Conservation (phyloP, 140 eudicot species). For the Anethum foeniculum region DNA sequence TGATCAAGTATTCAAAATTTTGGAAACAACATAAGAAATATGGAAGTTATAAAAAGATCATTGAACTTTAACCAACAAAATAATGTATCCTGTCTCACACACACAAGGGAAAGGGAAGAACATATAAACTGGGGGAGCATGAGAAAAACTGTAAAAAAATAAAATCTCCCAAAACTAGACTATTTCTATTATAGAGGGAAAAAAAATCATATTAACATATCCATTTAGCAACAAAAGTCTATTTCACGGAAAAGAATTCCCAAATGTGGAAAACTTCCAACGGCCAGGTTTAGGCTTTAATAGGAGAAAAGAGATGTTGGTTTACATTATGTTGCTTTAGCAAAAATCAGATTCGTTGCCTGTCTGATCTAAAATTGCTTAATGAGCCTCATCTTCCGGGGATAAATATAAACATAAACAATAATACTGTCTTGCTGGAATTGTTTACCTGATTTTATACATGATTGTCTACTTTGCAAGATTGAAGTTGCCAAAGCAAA, state of each 20-base stretch:
- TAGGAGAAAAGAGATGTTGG: too few species aligned
- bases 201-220: not conserved
- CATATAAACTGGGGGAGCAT: not conserved
- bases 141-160: not conserved
- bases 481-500: not conserved
- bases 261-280: not conserved
- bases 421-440: not conserved
- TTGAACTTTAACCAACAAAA: not conserved
- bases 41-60: not conserved
- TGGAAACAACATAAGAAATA: not conserved
- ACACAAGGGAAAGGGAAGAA: not conserved
- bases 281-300: too few species aligned
- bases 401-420: not conserved
- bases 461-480: too few species aligned
- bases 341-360: too few species aligned
- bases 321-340: too few species aligned
- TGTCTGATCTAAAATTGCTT: not conserved
- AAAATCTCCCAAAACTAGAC: not conserved
- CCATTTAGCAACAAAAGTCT: not conserved
- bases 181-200: not conserved
- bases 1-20: slow-evolving; percentile 12
- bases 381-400: not conserved
- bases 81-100: not conserved
- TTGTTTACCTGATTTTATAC: not conserved
- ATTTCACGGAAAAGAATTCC: not conserved